These are phyloP conservation scores for Alternaria gaisen DNA, from an alignment of 2,329 filamentous ascomycete species.

Conservation along the genomic window DNA sequence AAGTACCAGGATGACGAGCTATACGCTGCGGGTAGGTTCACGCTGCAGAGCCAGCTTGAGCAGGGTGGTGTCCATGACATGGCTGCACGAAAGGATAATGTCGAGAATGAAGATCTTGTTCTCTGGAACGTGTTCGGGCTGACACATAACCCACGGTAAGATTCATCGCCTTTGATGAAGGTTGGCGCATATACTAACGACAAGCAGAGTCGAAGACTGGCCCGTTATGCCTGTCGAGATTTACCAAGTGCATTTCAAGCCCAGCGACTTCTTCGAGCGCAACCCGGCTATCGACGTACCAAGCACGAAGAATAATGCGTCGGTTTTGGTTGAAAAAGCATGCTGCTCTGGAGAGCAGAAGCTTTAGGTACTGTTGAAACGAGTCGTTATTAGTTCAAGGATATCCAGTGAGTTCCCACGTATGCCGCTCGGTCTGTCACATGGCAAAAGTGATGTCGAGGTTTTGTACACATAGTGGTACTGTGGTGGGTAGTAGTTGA, in stretches of 20 bases:
- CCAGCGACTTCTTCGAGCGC: slow-evolving; percentile 62
- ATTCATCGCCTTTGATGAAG: background rate
- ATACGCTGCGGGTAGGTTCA: slow-evolving; percentile 60
- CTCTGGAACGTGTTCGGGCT: slow-evolving; percentile 61
- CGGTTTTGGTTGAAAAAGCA: slow-evolving; percentile 32
- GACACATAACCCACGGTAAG: slow-evolving; percentile 60
- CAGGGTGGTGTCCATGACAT: slow-evolving; percentile 57
- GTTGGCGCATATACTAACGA: background rate
- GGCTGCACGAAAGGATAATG: slow-evolving; percentile 53
- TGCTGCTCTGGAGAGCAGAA: slow-evolving; percentile 34
- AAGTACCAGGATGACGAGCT: slow-evolving; percentile 62
- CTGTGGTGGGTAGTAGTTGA: background rate
- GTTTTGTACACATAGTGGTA: background rate
- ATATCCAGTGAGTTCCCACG: background rate
- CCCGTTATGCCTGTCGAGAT: slow-evolving; percentile 62
- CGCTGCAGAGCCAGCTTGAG: slow-evolving; percentile 56
- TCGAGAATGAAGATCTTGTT: slow-evolving; percentile 59
- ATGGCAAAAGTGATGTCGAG: background rate
- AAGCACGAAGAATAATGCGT: slow-evolving; percentile 41
- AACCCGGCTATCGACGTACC: slow-evolving; percentile 65
- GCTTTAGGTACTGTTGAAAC: slow-evolving; percentile 14
- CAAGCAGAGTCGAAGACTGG: slow-evolving; percentile 56
- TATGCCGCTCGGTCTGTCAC: background rate
- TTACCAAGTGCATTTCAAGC: slow-evolving; percentile 58
- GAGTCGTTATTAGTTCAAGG: background rate